Base-by-base conservation (phyloP, 139 green algal species). In the Asterochloris erici region DNA sequence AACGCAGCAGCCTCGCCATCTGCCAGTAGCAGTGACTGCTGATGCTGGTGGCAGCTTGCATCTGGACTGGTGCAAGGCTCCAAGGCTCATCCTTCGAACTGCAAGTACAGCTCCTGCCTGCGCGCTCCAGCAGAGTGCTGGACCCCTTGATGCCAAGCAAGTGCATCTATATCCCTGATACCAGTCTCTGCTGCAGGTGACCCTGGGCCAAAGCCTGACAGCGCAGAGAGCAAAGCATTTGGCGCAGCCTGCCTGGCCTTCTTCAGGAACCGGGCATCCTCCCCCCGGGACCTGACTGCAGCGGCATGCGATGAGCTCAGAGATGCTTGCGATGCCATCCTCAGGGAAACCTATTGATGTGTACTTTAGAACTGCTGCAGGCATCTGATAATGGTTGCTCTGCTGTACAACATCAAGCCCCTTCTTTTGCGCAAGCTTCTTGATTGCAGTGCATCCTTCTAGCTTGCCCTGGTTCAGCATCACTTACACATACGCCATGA, bases 311-410 rank as follows among this genome's bases (percentile, higher is more conserved):
- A 71, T 28, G 74, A 85, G 64, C 74, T 85, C 62, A 63, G 82
- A 61, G 38, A 78, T 13, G 82, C 74, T 10, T 85, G 82, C 76
- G 14, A 68, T 24, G 74, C 66, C 13, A 63, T 85, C 16, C 38
- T 85, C 27, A 74, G 69, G 62, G 82, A 85, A 28, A 75, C 68
- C 13, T 85, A 81, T 54, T 85, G 81, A 84, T 29, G 14, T 38
- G 15, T 73, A 28, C n/a, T 24, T 14, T n/a, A 29, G 68, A 24
- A 23, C n/a, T 74, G 68, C 38, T 6, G 38, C 38, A 2, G 38
- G 38, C n/a, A n/a, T n/a, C n/a, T 54, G 38, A 54, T 54, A 54
- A 54, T 54, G 38, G 38, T 6, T 54, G 6, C 38, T 54, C 38
- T 54, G 38, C 38, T 54, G 38, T 54, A 10, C 38, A 6, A 54